Evolutionary conservation across 2,329 filamentous ascomycete species (phyloP), one percentile per base, ranked within the genome.

Genomic region (Clonostachys solani): DNA sequence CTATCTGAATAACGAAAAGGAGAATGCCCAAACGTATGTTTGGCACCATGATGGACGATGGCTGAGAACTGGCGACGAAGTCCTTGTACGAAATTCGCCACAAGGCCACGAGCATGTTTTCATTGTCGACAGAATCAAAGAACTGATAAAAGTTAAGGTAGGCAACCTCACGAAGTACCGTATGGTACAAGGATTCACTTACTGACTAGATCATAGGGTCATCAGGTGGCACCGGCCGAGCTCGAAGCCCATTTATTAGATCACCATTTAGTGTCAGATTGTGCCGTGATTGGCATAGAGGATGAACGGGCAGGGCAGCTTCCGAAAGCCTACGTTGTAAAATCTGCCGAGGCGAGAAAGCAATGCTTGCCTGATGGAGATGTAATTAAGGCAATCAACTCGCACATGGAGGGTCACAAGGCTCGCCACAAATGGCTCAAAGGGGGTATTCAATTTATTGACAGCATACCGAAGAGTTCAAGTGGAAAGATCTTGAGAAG

Each of bases 41-140:
- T 68, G 64, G 50, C 73, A 80, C 46, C 73, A 82, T 6, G 81
- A 89, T 52, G 80, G 81, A 7, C 64, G 80, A 53, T 91, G 87
- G 78, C 80, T 92, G 75, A 80, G 78, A 34, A 95, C 90, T 0
- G 90, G 90, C 12, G 89, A 95, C 56, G 87, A 92, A 60, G 89
- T 84, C 0, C 71, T 91, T 5, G 69, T 92, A 18, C 74, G 75
- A 3, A 73, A 77, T 56, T 69, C 78, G 13, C 79, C 78, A 0
- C 69, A 71, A 4, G 87, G 87, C 3, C 70, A 84, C 53, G 87
- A 94, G 63, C 90, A 95, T 59, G 61, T 95, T 40, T 86, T 88
- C 63, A 87, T 96, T 49, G 86, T 89, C 4, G 90, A 95, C 60
- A 81, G 90, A 16, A 60, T 72, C 47, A 74, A 78, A 53, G 79